A percentile compares a stretch with the other conserved stretches of the same genome.
Conservation (phyloP, 768 basidiomycete genomes). For the Serendipita sp. region DNA sequence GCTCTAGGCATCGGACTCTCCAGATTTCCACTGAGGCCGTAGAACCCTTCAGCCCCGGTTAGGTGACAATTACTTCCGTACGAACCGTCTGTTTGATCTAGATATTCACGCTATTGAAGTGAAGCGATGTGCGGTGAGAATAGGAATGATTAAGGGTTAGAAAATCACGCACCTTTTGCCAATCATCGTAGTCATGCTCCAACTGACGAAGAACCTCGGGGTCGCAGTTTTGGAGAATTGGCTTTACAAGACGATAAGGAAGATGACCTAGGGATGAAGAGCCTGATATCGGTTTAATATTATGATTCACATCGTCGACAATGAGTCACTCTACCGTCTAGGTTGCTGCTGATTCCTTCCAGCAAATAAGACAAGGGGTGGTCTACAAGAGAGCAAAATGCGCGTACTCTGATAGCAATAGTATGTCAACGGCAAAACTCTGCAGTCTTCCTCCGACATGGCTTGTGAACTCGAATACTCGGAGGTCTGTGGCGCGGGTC, state of each 20-base stretch:
- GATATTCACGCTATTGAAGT: background rate
- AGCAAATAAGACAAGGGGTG: background rate
- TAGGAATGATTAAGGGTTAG: background rate
- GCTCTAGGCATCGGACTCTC: background rate
- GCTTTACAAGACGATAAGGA: conserved; percentile 47
- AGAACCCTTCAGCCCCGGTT: background rate
- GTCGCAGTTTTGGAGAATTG: conserved; percentile 56
- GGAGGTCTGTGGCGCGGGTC: background rate
- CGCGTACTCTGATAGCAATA: conserved; percentile 57
- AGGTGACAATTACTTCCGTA: background rate
- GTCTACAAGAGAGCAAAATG: background rate
- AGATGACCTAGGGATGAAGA: conserved; percentile 27
- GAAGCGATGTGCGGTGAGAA: background rate
- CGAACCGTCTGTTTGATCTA: conserved; percentile 3
- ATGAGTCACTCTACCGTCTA: no score
- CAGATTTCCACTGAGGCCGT: background rate
- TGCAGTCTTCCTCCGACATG: background rate
- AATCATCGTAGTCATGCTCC: conserved; percentile 32
- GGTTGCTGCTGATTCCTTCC: background rate
- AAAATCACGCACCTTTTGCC: background rate
- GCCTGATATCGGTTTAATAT: background rate
- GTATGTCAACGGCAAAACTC: conserved; percentile 45
- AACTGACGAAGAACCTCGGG: conserved; percentile 51
- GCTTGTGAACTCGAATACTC: background rate
- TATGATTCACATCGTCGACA: no score